These are phyloP conservation scores for Solanum dulcamara DNA, from an alignment of 257 asterid species.

Conservation along the genomic window DNA sequence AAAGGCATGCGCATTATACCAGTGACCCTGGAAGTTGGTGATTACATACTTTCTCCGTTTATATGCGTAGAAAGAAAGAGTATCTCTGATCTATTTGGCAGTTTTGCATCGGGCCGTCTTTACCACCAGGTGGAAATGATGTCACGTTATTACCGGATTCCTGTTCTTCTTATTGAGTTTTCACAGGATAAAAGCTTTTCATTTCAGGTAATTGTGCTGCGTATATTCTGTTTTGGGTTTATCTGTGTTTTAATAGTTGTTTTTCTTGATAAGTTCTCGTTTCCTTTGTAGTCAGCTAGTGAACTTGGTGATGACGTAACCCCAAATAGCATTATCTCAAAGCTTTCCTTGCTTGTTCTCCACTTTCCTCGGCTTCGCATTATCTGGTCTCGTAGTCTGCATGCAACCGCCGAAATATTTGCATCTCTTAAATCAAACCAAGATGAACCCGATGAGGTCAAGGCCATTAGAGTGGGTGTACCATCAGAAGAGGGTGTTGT, in stretches of 20 bases:
- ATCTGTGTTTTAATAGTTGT: background rate
- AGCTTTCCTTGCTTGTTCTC: constrained; percentile 81
- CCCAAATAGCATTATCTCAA: constrained; percentile 84
- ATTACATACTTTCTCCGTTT: constrained; percentile 85
- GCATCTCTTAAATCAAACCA: constrained; percentile 79
- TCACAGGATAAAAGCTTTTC: constrained; percentile 98
- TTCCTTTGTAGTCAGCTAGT: constrained; percentile 60
- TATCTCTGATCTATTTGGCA: constrained; percentile 82
- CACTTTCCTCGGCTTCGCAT: constrained; percentile 95
- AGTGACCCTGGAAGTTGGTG: constrained; percentile 96
- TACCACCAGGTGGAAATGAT: constrained; percentile 96
- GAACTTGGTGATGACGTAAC: constrained; percentile 91
- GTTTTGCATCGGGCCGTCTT: constrained; percentile 94
- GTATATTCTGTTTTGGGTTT: background rate
- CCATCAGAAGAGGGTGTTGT: constrained; percentile 97
- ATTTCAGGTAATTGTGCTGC: constrained; percentile 50
- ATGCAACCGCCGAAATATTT: constrained; percentile 90
- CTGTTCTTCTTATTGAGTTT: constrained; percentile 94
- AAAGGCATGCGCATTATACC: constrained; percentile 88
- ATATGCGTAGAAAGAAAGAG: constrained; percentile 96
- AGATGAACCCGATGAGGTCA: constrained; percentile 95
- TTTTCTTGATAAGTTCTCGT: background rate
- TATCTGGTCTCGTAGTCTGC: constrained; percentile 95
- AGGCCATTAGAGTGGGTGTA: constrained; percentile 90
- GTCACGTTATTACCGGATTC: constrained; percentile 89